Conservation (phyloP, 179 eudicot genomes). For the Beta macrorhiza region DNA sequence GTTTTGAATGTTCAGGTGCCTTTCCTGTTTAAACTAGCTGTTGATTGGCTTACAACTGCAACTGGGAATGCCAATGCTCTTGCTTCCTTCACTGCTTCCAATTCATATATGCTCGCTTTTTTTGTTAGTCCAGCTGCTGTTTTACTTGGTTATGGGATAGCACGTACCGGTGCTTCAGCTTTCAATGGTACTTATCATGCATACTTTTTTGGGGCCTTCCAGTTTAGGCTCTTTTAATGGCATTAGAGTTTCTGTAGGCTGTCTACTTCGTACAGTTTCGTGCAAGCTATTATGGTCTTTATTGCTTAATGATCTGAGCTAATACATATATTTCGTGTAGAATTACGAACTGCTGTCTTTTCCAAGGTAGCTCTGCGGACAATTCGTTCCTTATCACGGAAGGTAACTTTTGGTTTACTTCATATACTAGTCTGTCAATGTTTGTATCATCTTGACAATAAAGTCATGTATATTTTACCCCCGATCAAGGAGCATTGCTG, state of each 20-base stretch:
- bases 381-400: constrained; percentile 79
- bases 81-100: constrained; percentile 75
- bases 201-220: constrained; percentile 13
- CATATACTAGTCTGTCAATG: background rate
- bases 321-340: constrained; percentile 39
- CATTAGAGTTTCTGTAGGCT: background rate
- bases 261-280: background rate
- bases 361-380: constrained; percentile 94
- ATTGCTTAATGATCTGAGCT: background rate
- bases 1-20: constrained; percentile 98
- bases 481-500: background rate
- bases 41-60: constrained; percentile 88
- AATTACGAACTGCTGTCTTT: constrained; percentile 92
- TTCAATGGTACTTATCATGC: constrained; percentile 70
- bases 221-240: background rate
- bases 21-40: constrained; percentile 90
- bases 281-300: background rate
- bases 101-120: constrained; percentile 68
- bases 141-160: constrained; percentile 89
- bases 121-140: constrained; percentile 93
- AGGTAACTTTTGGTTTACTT: constrained; percentile 43
- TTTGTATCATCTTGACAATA: background rate
- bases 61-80: constrained; percentile 78
- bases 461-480: no score
- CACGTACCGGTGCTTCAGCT: constrained; percentile 83